Evolutionary conservation across 495 filamentous ascomycete genomes (phyloP).

Genomic region (Tuber aestivum): DNA sequence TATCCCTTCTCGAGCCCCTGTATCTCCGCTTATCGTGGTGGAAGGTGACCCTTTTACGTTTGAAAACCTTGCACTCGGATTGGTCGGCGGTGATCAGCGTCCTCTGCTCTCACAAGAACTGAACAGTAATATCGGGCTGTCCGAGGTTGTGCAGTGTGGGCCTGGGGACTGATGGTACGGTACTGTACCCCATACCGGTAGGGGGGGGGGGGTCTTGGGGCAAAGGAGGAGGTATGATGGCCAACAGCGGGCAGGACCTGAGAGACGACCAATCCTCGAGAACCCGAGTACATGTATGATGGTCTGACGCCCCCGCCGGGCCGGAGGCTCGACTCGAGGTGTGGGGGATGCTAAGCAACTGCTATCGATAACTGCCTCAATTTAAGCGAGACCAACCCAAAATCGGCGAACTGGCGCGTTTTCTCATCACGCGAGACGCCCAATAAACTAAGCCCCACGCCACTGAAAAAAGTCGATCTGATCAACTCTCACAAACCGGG

Average conservation of each 20-base stretch:
- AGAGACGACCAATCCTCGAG: background rate
- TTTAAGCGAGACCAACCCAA: background rate
- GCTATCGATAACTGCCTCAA: background rate
- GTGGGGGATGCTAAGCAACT: background rate
- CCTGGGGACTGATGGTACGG: background rate
- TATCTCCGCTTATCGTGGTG: background rate
- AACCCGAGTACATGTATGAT: background rate
- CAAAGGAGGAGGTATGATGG: background rate
- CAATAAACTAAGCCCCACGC: background rate
- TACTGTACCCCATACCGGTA: background rate
- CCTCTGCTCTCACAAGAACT: background rate
- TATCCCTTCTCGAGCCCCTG: background rate
- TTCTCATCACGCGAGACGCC: background rate
- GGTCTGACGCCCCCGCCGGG: background rate
- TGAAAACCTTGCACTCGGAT: background rate
- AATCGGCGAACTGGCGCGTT: background rate
- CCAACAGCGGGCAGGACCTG: background rate
- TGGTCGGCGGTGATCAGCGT: background rate
- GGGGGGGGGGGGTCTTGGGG: background rate
- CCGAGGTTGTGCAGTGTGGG: background rate
- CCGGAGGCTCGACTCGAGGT: background rate
- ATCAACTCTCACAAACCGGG: slow-evolving; percentile 2
- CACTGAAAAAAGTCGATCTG: background rate
- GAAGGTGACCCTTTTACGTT: background rate
- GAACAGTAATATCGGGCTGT: background rate